Conservation (phyloP, 1,139 yeast species). For the Hansenula lynferdii region DNA sequence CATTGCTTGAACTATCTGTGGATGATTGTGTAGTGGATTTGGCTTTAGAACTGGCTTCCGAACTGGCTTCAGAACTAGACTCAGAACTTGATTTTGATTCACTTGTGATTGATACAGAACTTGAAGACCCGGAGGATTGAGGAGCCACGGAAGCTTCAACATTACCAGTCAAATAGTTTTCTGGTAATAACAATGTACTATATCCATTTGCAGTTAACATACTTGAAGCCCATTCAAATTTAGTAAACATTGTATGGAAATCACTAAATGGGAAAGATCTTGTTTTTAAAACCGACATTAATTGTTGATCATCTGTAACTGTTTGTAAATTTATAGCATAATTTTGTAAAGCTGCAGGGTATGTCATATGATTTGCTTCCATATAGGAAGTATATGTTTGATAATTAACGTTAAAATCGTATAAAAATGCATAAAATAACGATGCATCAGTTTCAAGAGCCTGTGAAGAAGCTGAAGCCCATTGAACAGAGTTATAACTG, state of each 20-base stretch:
- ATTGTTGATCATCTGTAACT: slow-evolving; percentile 18
- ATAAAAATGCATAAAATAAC: slow-evolving; percentile 22
- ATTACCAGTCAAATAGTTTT: slow-evolving; percentile 25
- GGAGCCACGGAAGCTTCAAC: slow-evolving; percentile 1
- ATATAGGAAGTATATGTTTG: slow-evolving; percentile 26
- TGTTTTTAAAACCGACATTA: slow-evolving; percentile 27
- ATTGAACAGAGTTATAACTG: slow-evolving; percentile 5
- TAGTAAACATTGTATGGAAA: slow-evolving; percentile 34
- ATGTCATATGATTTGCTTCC: slow-evolving; percentile 23
- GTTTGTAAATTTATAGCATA: slow-evolving; percentile 27
- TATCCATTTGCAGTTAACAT: slow-evolving; percentile 28
- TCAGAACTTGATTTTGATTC: neutral
- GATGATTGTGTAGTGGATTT: too few relatives aligned
- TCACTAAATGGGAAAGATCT: slow-evolving; percentile 36
- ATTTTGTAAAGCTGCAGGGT: slow-evolving; percentile 28
- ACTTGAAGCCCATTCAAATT: slow-evolving; percentile 39
- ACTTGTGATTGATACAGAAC: neutral
- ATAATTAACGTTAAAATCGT: slow-evolving; percentile 24
- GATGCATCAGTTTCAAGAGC: slow-evolving; percentile 20
- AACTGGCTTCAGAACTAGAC: too few relatives aligned
- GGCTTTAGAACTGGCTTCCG: neutral
- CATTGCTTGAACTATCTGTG: too few relatives aligned
- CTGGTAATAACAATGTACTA: slow-evolving; percentile 33
- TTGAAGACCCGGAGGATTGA: too few relatives aligned
- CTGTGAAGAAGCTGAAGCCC: slow-evolving; percentile 16